Evolutionary conservation across 108 stramenopile species (phyloP), one percentile per base, ranked within the genome.

Genomic region (Nitzschia putrida): DNA sequence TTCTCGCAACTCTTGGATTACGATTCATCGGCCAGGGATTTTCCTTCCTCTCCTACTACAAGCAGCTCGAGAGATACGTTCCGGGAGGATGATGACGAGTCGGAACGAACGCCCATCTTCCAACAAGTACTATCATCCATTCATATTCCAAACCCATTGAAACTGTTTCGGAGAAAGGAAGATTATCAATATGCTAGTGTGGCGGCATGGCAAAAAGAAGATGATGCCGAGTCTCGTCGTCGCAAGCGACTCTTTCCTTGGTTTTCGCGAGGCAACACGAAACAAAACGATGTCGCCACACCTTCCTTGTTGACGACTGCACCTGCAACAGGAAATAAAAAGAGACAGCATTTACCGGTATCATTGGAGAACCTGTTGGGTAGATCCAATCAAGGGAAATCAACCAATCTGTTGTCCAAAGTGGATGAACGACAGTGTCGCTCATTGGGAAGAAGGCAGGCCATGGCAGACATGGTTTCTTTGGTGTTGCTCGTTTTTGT

Each of bases 371-470:
- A 68, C 38, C 51, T 84, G 37, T 29, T 80, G 61, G 51, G 38
- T 22, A 68, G 83, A 9, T 71, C 75, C 23, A 67, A 66, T 22
- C 23, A 71, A 57, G 83, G 80, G 38, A 80, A 84, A 53, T 37
- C 65, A 4, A 64, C 57, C 0, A 70, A 72, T 12, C 54, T 85
- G 29, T 69, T 85, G 29, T 60, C 64, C 0, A 24, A 23, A 1
- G 41, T 25, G 0, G 78, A 85, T 26, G 38, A 52, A 16, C 44
- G 23, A 20, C 18, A 61, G 21, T 43, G 57, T 23, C 63, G 71
- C 22, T 58, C 72, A 12, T 66, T 93, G 14, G 92, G 89, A 12
- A 73, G 82, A 21, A 67, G 59, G 22, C 76, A 78, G 60, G 87
- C 87, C 8, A 18, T 77, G 21, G 53, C 87, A 37, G 88, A 90